Conservation (phyloP, 140 eudicot genomes). For the Cichorium intybus region DNA sequence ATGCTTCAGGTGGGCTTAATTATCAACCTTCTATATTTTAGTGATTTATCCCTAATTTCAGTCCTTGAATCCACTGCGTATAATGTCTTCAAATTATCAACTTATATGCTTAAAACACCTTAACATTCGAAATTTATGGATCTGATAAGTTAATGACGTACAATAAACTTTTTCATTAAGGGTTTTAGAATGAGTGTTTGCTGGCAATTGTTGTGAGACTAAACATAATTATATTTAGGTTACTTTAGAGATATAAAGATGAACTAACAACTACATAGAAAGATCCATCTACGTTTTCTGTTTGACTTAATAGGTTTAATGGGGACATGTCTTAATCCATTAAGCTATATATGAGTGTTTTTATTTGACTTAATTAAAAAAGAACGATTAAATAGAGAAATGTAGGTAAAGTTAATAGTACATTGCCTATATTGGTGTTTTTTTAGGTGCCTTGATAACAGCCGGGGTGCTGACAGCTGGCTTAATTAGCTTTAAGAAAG, state of each 20-base stretch:
- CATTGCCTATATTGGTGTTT: neutral
- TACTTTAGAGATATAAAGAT: no score
- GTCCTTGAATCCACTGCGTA: neutral
- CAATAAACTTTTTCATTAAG: neutral
- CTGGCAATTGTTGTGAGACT: neutral
- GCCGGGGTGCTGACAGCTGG: slow-evolving; percentile 99
- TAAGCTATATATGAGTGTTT: no score
- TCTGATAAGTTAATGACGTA: slow-evolving; percentile 4
- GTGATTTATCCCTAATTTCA: slow-evolving; percentile 1
- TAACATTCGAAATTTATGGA: neutral
- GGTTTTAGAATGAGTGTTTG: neutral
- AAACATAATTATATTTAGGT: neutral
- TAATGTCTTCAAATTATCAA: neutral
- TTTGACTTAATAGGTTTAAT: no score
- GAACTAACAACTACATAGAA: no score
- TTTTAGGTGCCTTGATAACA: slow-evolving; percentile 87
- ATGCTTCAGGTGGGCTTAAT: neutral
- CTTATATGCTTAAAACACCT: neutral
- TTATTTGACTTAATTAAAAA: no score
- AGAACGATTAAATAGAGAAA: no score
- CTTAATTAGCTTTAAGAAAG: slow-evolving; percentile 75
- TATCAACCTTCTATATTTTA: neutral
- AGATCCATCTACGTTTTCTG: no score
- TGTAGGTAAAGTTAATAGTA: neutral
- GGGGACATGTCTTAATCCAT: no score